Base-by-base conservation (phyloP, 768 basidiomycete genomes). In the Lactarius hengduanensis region DNA sequence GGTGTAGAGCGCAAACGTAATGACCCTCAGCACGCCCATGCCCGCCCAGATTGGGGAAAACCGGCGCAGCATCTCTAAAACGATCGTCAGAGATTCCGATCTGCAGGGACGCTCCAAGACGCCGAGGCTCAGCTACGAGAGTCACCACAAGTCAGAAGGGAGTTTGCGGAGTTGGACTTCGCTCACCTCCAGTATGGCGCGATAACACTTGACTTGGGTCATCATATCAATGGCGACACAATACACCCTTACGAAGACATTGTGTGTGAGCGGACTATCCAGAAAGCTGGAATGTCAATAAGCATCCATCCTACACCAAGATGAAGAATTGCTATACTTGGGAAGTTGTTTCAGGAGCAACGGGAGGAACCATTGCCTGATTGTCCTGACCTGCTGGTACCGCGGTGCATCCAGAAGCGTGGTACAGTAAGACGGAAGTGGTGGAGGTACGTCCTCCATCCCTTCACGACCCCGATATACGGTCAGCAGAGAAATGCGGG, bases 281-380 rank as follows among this genome's bases (percentile, higher is more conserved):
- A 57, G 68, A 22, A 61, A 7, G 36, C 60, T 73, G 57, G 16
- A 57, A 65, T 28, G 1, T 7, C 5, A 7, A 15, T 53, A 36
- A 47, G 63, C 8, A 60, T 53, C 20, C 43, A 15, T 10, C 36
- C 18, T 2, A 43, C 26, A 28, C 41, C 32, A 22, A n/a, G 38
- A 28, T 13, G 15, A 28, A 41, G 32, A 55, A 16, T 18, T 32
- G 4, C 20, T 45, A 9, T 70, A 90, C 90, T 76, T 79, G 10
- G 77, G 65, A 15, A 88, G 76, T 63, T 80, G 77, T 68, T 83
- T 86, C 69, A 82, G 82, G 50, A 90, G 79, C 30, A 86, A 78
- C 3, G 91, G 92, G n/a, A 91, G 74, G 38, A 94, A 78, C 92
- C 92, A 94, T 57, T 85, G 83, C 62, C 80, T 81, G 62, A 92